A percentile compares a stretch with the other conserved stretches of the same genome.
phyloP scores from a whole-genome alignment of 2,329 filamentous ascomycete genomes.

The Penicillium janthinellum region DNA sequence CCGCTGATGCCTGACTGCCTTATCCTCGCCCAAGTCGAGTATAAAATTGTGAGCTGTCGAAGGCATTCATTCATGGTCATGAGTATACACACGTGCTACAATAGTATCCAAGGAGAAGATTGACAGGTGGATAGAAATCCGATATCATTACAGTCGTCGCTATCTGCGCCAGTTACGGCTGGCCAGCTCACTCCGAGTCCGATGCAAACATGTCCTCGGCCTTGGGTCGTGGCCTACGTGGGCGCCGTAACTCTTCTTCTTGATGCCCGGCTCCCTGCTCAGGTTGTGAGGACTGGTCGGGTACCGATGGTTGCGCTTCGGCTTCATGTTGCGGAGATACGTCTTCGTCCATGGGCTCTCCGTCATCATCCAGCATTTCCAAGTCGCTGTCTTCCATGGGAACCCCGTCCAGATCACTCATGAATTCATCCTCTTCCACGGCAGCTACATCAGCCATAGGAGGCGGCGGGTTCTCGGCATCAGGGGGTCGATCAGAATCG shows the following conservation, averaged over 20 bases:
- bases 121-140: not conserved
- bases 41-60: slow-evolving; percentile 8
- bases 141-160: slow-evolving; percentile 22
- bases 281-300: slow-evolving; percentile 24
- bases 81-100: not conserved
- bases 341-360: slow-evolving; percentile 43
- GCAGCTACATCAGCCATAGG: slow-evolving; percentile 47
- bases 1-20: slow-evolving; percentile 22
- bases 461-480: slow-evolving; percentile 30
- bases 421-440: slow-evolving; percentile 42
- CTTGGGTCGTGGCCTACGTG: slow-evolving; percentile 64
- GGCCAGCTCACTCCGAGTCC: slow-evolving; percentile 53
- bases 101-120: slow-evolving; percentile 2
- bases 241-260: slow-evolving; percentile 33
- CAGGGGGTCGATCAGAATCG: slow-evolving; percentile 29
- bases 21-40: slow-evolving; percentile 14
- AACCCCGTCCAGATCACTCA: slow-evolving; percentile 50
- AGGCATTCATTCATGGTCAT: not conserved
- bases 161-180: slow-evolving; percentile 15
- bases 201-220: slow-evolving; percentile 88
- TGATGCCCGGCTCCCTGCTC: slow-evolving; percentile 28
- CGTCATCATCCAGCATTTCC: slow-evolving; percentile 44
- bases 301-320: slow-evolving; percentile 24
- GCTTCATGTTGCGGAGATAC: slow-evolving; percentile 26
- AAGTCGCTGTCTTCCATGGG: slow-evolving; percentile 44